Evolutionary conservation across 306 rosid genomes (phyloP).

Genomic region (Sicyos edulis): DNA sequence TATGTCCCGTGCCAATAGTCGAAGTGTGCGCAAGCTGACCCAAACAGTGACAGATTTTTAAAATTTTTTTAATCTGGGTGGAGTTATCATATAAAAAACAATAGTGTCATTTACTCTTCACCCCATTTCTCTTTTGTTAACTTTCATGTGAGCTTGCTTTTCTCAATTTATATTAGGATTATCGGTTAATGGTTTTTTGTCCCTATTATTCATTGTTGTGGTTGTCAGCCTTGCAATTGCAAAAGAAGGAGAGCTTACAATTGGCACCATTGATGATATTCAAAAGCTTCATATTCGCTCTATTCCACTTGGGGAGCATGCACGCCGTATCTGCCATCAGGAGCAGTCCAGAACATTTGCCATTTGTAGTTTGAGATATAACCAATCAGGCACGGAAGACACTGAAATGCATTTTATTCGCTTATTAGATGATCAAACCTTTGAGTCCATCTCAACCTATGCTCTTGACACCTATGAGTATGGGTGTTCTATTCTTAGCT

Average conservation of each 20-base stretch:
- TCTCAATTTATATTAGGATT: constrained; percentile 2
- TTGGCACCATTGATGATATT: constrained; percentile 96
- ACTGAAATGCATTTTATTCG: constrained; percentile 82
- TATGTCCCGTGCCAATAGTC: no score
- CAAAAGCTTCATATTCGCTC: constrained; percentile 98
- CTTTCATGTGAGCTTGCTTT: constrained; percentile 8
- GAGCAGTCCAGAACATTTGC: constrained; percentile 96
- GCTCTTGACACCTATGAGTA: constrained; percentile 76
- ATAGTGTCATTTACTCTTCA: not conserved
- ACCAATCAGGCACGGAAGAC: constrained; percentile 70
- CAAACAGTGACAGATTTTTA: no score
- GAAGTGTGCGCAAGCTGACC: no score
- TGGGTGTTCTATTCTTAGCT: constrained; percentile 91
- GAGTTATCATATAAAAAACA: not conserved
- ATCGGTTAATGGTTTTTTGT: constrained; percentile 9
- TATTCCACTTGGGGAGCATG: constrained; percentile 90
- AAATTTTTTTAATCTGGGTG: no score
- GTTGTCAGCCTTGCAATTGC: constrained; percentile 84
- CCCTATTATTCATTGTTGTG: not conserved
- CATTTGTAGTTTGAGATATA: constrained; percentile 69
- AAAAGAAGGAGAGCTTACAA: constrained; percentile 95
- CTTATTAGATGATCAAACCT: constrained; percentile 91
- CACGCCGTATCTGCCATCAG: constrained; percentile 92
- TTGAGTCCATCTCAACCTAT: constrained; percentile 77
- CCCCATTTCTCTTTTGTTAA: not conserved